Base-by-base conservation (phyloP, 768 basidiomycete species). In the Russula dissimulans region DNA sequence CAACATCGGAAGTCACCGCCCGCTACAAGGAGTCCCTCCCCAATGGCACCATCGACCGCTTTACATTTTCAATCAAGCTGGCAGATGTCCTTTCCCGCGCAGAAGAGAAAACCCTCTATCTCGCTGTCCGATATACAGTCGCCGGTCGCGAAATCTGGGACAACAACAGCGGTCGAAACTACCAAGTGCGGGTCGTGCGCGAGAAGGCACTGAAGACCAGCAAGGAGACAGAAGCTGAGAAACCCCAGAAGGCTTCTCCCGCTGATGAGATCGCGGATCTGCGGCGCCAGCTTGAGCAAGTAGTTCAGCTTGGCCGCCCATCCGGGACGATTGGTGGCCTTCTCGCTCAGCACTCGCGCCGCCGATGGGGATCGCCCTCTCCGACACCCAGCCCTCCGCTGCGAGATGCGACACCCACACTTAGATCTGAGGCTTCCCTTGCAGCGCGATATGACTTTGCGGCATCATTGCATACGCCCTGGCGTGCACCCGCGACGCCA, bases 1-100 rank as follows among this genome's bases (percentile, higher is more conserved):
- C 95, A 49, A 95, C 91, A 60, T 89, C 87, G 71, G 95, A 98
- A 72, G 90, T 97, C 59, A 82, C 85, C 0, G 95, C 86, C 29
- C 83, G 81, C 52, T 87, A 90, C 70, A 72, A 81, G 17, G 78
- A 81, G 58, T 70, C 77, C 39, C 62, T 76, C 22, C 65, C 65
- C 47, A 69, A 64, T 34, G 71, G 74, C 41, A 57, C 56, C 29
- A 79, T 81, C 69, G 93, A 95, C 69, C 76, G 88, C 18, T 95
- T 95, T 73, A 70, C 76, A 26, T 95, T 95, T 72, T 74, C 72
- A 18, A 84, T 95, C 65, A 78, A 86, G 61, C 74, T 99, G 11
- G 82, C 83, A 62, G 94, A 97, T 68, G 75, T 93, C 50, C 74
- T 93, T 65, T 75, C 80, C 43, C 76, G 85, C 41, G 85, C 89